Conservation (phyloP, 495 filamentous ascomycete genomes). For the Penicillium cataractarum region DNA sequence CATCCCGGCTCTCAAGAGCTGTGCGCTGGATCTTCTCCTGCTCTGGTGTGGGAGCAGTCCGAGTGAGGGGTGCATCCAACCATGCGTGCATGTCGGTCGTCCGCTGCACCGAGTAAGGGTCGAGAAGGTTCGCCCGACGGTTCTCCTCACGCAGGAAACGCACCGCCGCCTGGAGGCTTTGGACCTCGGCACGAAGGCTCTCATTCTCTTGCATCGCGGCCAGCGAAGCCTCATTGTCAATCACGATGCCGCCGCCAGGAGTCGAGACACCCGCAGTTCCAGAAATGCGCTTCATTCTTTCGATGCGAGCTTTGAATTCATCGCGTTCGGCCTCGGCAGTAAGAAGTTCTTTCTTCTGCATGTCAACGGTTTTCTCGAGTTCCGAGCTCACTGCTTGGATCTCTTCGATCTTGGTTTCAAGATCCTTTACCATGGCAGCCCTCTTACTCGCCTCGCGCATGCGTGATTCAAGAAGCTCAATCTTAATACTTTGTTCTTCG, state of each 20-base stretch:
- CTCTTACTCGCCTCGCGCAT: slow-evolving; percentile 59
- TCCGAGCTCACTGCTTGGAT: slow-evolving; percentile 48
- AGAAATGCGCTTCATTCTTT: slow-evolving; percentile 52
- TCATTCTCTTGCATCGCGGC: slow-evolving; percentile 76
- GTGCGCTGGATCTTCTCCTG: slow-evolving; percentile 63
- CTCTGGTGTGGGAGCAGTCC: slow-evolving; percentile 44
- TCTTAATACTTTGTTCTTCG: slow-evolving; percentile 79
- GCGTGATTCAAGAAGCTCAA: slow-evolving; percentile 55
- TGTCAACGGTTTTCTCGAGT: slow-evolving; percentile 41
- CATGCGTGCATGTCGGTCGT: slow-evolving; percentile 53
- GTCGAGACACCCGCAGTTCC: slow-evolving; percentile 55
- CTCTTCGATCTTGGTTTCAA: slow-evolving; percentile 66
- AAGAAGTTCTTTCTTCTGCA: slow-evolving; percentile 47
- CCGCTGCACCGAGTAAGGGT: slow-evolving; percentile 63
- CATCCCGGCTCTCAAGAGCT: slow-evolving; percentile 68
- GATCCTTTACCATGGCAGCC: slow-evolving; percentile 49
- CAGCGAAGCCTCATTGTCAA: slow-evolving; percentile 47
- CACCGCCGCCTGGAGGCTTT: slow-evolving; percentile 71
- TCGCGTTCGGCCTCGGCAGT: slow-evolving; percentile 65
- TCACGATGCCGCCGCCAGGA: slow-evolving; percentile 45
- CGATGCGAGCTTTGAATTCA: slow-evolving; percentile 73
- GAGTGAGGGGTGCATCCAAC: slow-evolving; percentile 67
- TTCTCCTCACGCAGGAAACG: slow-evolving; percentile 80
- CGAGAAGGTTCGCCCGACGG: slow-evolving; percentile 62
- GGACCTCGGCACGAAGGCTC: slow-evolving; percentile 68